Percentiles rank a stretch among this genome's conserved stretches.
phyloP scores from a whole-genome alignment of 257 asterid genomes.

The Dorcoceras hygrometricum region DNA sequence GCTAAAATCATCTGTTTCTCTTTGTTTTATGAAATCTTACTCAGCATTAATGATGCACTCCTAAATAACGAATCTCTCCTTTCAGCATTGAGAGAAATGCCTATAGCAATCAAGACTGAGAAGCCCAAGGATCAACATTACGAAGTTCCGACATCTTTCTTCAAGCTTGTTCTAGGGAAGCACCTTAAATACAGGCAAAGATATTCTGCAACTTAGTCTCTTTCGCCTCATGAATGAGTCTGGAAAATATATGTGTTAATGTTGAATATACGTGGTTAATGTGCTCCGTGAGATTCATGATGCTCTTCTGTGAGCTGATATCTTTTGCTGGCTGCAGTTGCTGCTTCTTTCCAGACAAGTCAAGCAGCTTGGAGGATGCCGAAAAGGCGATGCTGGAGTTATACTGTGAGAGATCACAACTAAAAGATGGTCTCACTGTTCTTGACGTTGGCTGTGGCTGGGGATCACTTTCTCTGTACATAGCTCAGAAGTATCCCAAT shows the following conservation, averaged over 20 bases:
- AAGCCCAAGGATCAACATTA: slow-evolving; percentile 78
- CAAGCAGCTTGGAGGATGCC: slow-evolving; percentile 82
- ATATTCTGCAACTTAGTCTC: not conserved
- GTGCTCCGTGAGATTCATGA: not conserved
- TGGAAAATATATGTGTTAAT: too few relatives aligned
- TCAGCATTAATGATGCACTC: not conserved
- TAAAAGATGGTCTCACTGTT: slow-evolving; percentile 78
- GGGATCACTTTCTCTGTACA: slow-evolving; percentile 77
- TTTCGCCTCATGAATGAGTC: not conserved
- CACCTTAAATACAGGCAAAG: slow-evolving; percentile 82
- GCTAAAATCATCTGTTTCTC: too few relatives aligned
- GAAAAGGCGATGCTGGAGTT: slow-evolving; percentile 84
- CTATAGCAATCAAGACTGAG: slow-evolving; percentile 82
- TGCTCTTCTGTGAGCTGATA: slow-evolving; percentile 7
- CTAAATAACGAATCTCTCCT: slow-evolving; percentile 18
- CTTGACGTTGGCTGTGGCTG: slow-evolving; percentile 99
- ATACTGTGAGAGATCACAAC: slow-evolving; percentile 77
- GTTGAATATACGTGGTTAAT: too few relatives aligned
- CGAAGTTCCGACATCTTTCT: slow-evolving; percentile 89
- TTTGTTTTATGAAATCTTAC: not conserved
- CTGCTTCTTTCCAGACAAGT: slow-evolving; percentile 59
- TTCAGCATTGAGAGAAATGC: slow-evolving; percentile 83
- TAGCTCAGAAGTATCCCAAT: slow-evolving; percentile 69
- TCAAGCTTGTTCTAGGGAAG: slow-evolving; percentile 84
- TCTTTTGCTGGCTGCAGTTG: slow-evolving; percentile 47